A percentile compares a stretch with the other conserved stretches of the same genome.
These are phyloP conservation scores for Agaricus bisporus DNA, from an alignment of 768 basidiomycete genomes.

Conservation along the genomic window DNA sequence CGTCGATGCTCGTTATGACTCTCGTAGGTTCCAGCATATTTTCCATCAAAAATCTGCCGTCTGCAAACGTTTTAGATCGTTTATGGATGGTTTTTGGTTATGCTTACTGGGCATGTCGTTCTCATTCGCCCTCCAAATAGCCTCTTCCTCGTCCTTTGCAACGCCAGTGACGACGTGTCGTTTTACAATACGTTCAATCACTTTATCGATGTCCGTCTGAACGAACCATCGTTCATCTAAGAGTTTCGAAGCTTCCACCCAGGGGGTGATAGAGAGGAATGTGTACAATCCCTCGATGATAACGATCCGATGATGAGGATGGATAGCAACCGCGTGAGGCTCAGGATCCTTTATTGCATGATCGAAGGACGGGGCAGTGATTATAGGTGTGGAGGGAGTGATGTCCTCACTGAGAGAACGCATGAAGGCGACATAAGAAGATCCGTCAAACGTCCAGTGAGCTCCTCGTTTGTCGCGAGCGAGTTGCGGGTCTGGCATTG, in stretches of 20 bases:
- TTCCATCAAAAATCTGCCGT: conserved; percentile 37
- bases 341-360: conserved; percentile 86
- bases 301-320: conserved; percentile 66
- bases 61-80: conserved; percentile 18
- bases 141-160: conserved; percentile 56
- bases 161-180: conserved; percentile 80
- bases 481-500: conserved; percentile 66
- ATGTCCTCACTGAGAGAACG: conserved; percentile 36
- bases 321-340: conserved; percentile 50
- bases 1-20: conserved; percentile 27
- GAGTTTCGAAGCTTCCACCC: conserved; percentile 56
- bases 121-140: conserved; percentile 61
- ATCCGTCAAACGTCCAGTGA: conserved; percentile 88
- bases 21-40: conserved; percentile 42
- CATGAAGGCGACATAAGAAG: conserved; percentile 67
- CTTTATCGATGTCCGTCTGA: conserved; percentile 48
- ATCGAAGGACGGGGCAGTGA: conserved; percentile 79
- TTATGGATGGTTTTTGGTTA: conserved; percentile 9
- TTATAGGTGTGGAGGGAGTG: conserved; percentile 15
- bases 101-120: conserved; percentile 70
- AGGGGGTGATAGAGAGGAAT: conserved; percentile 66
- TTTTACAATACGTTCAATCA: conserved; percentile 52
- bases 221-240: conserved; percentile 82
- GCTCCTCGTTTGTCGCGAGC: conserved; percentile 80
- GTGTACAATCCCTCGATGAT: conserved; percentile 90